Base-by-base conservation (phyloP, 495 filamentous ascomycete species). In the Saxophila tyrrhenica region DNA sequence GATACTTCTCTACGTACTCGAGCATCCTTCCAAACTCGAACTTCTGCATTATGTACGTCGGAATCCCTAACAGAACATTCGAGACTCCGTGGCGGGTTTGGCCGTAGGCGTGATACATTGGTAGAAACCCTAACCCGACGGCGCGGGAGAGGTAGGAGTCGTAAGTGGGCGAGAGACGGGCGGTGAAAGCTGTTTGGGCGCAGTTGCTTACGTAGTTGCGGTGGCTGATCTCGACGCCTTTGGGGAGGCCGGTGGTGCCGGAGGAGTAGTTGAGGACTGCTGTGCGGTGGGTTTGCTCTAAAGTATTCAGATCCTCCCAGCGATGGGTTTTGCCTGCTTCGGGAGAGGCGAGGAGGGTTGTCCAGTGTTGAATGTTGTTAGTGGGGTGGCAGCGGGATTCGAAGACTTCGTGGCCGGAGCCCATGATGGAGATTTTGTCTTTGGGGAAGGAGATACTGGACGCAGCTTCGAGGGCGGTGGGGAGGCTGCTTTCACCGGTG, bases 191-290 rank as follows among this genome's bases (percentile, higher is more conserved):
- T 9, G 77, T 72, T 53, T 84, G 75, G 49, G 69, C 55, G 35
- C 78, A 76, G 64, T 92, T 89, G 47, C 84, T 72, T 20, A 86
- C 72, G 60, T 89, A 84, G 57, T 86, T 83, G 38, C 71, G 67
- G 66, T 94, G 87, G 15, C 81, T 77, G 56, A 92, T 81, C 66
- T 85, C 82, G 22, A 91, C 88, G 21, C 88, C 88, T 64, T 94
- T 94, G 15, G 88, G 84, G 5, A 86, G 72, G 2, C 88, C 88
- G 0, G 87, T 94, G 8, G 88, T 94, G 2, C 88, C 88, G 48
- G 75, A 79, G 51, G 75, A 80, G 67, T 89, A 89, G 60, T 88
- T 88, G 50, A 90, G 72, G 15, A 61, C 59, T 17, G 65, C 55
- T 2, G 67, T 67, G 2, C 52, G 43, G 29, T 66, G 50, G 17